Evolutionary conservation across 345 rosid genomes (phyloP).

Genomic region (Microthlaspi erraticum): DNA sequence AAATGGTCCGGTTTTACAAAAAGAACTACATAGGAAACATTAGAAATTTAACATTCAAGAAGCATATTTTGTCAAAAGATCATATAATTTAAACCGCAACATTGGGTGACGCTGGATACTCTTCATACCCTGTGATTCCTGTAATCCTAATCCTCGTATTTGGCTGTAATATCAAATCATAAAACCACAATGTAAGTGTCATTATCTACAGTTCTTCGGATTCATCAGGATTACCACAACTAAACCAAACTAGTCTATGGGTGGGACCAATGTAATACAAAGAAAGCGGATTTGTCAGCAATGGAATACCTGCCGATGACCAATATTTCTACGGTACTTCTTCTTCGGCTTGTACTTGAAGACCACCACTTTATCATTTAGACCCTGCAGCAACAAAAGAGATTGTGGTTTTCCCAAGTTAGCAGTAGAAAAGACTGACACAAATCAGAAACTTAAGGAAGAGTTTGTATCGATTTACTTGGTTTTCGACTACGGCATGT

Average conservation of each 20-base stretch:
- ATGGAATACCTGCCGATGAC: slow-evolving; percentile 99
- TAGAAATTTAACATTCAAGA: slow-evolving; percentile 19
- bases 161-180: slow-evolving; percentile 59
- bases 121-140: slow-evolving; percentile 83
- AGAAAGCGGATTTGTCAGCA: too few species aligned
- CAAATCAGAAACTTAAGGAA: neutral
- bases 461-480: slow-evolving; percentile 49
- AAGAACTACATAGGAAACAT: slow-evolving; percentile 24
- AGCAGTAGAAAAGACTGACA: neutral
- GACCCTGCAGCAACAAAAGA: slow-evolving; percentile 60
- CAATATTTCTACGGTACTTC: slow-evolving; percentile 92
- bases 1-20: slow-evolving; percentile 3
- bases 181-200: slow-evolving; percentile 5
- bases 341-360: slow-evolving; percentile 97
- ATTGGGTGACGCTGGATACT: slow-evolving; percentile 63
- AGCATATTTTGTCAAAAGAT: slow-evolving; percentile 14
- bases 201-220: neutral
- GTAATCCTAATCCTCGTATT: slow-evolving; percentile 85
- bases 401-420: slow-evolving; percentile 1
- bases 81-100: slow-evolving; percentile 23
- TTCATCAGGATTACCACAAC: neutral
- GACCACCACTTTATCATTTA: slow-evolving; percentile 77
- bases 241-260: neutral
- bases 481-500: slow-evolving; percentile 95
- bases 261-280: neutral